Evolutionary conservation across 1,139 yeast species (phyloP), one percentile per base, ranked within the genome.

Genomic region (Kazachstania sp.): DNA sequence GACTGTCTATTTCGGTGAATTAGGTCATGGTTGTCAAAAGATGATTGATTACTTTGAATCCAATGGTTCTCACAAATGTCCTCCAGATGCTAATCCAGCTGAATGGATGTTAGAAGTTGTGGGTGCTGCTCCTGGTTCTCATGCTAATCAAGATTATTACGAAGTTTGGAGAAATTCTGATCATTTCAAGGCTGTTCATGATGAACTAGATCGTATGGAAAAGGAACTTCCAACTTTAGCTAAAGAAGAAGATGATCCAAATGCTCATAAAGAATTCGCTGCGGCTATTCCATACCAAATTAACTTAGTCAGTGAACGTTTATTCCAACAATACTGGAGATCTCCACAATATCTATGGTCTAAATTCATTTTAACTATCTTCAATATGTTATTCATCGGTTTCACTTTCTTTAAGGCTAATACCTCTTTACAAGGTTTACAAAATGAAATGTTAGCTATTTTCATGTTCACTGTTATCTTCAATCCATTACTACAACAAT

Each of bases 31-130:
- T 59, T 81, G 86, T 48, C 63, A 66, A 44, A 71, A 77, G 9
- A 70, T 84, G 64, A 78, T 82, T 47, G 66, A 75, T 52, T 85
- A 84, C 66, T 85, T 85, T 61, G 92, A 84, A 64, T 63, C 66
- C 19, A 66, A 83, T 56, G 92, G 90, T 42, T 82, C 88, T 23
- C 78, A 78, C 45, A 64, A 64, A 43, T 81, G 85, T 64, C 85
- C 86, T 7, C 68, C 71, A 26, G 75, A 74, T 45, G 87, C 85
- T 12, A 83, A 83, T 57, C 90, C 90, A 9, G 88, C 90, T 5
- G 90, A 83, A 63, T 83, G 87, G 86, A 83, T 83, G 86, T 71
- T 83, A 58, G 82, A 79, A 54, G 84, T 81, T 49, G 82, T 83
- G 61, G 88, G 88, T 48, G 88, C 88, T 39, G 88, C 87, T 34